Percentiles rank a stretch among this genome's conserved stretches.
Evolutionary conservation across 192 early-diverging fungal genomes (phyloP).

Genomic region (Backusella morwellensis): DNA sequence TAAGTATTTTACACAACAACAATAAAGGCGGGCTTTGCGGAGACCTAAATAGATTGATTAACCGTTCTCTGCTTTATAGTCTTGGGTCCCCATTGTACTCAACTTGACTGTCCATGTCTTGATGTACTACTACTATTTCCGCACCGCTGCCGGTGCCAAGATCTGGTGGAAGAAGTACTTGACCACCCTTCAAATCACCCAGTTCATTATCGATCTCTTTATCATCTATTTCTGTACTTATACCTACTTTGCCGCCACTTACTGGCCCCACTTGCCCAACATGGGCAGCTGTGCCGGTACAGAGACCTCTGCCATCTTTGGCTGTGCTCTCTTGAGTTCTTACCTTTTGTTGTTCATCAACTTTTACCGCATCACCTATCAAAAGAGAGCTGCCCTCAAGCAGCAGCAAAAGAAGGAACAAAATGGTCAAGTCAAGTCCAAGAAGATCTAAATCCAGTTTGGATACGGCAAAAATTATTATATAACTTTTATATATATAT

Average conservation of each 20-base stretch:
- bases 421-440: conserved; percentile 11
- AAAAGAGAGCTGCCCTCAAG: conserved; percentile 47
- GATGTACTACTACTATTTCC: conserved; percentile 93
- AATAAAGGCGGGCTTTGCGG: background rate
- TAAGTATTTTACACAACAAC: conserved; percentile 43
- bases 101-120: conserved; percentile 89
- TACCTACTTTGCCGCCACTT: conserved; percentile 71
- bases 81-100: conserved; percentile 77
- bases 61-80: conserved; percentile 24
- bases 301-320: conserved; percentile 78
- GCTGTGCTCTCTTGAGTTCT: conserved; percentile 71
- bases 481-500: background rate
- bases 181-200: conserved; percentile 86
- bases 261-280: conserved; percentile 60
- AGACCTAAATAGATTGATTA: background rate
- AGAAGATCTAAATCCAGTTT: conserved; percentile 21
- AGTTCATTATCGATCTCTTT: conserved; percentile 86
- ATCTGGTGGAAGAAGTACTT: conserved; percentile 95
- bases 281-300: conserved; percentile 72
- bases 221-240: conserved; percentile 88
- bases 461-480: background rate
- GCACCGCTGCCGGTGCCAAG: conserved; percentile 68
- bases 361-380: conserved; percentile 86
- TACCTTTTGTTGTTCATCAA: conserved; percentile 90
- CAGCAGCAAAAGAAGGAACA: background rate